Evolutionary conservation across 371 early-diverging fungal genomes (phyloP), one percentile per base, ranked within the genome.

Genomic region (Haplosporangium sp.): DNA sequence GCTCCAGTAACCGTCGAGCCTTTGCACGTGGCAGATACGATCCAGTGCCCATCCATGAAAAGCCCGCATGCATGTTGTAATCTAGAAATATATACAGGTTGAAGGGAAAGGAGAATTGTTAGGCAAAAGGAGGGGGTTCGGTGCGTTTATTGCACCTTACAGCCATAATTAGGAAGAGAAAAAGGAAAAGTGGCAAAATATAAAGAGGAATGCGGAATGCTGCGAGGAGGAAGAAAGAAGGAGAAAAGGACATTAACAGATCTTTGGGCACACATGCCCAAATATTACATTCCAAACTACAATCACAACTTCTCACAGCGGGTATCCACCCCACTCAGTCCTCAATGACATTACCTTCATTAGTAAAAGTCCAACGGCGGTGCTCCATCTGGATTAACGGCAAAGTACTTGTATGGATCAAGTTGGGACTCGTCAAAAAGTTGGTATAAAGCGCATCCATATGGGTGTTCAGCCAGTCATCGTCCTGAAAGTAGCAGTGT

Each of bases 401-500:
- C 59, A 87, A 83, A 20, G 89, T 81, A 40, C 82, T 87, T 46
- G 91, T 86, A 68, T 89, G 90, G 58, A 90, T 84, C 47, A 88
- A 67, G 13, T 81, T 81, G 2, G 90, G 89, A 43, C 81, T 83
- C 6, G 83, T 84, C 54, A 88, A 70, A 66, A 89, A 89, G 77
- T 89, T 90, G 52, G 86, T 85, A 72, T 89, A 90, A 29, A 89
- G 74, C 16, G 82, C 82, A 67, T 89, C 89, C 86, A 89, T 82
- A 47, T 84, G 85, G 4, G 74, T 55, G 43, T 88, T 87, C 20
- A 83, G 58, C 83, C 86, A 89, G 54, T 83, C 83, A 43, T 89
- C 89, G 52, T 89, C 88, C 73, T 90, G 91, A 53, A 89, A 87
- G 62, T 89, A 90, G 67, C 91, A 90, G 60, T 85, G 81, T 29